Conservation (phyloP, 371 early-diverging fungal species). For the Mortierella polycephala region DNA sequence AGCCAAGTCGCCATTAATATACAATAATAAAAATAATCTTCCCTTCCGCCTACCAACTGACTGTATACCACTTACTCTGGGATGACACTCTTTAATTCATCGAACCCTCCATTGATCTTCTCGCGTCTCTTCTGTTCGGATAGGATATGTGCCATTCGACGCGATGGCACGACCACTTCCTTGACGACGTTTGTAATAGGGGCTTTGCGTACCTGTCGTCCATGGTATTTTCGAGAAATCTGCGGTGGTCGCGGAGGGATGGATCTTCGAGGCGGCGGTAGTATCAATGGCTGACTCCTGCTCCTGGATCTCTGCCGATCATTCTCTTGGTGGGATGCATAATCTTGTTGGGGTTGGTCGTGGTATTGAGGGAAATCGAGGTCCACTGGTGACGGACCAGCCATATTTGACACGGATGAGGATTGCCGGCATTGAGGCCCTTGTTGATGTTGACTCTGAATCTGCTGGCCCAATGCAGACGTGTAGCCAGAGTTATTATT, state of each 20-base stretch:
- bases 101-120: conserved; percentile 60
- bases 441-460: neutral
- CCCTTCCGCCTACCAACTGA: neutral
- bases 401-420: neutral
- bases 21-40: neutral
- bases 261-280: conserved; percentile 21
- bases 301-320: conserved; percentile 8
- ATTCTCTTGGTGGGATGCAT: neutral
- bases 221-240: conserved; percentile 36
- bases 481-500: neutral
- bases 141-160: conserved; percentile 57
- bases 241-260: conserved; percentile 27
- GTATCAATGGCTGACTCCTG: conserved; percentile 10
- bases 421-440: neutral
- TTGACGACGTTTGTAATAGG: conserved; percentile 21
- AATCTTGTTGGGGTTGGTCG: conserved; percentile 9
- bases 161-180: conserved; percentile 33
- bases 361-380: neutral
- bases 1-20: neutral
- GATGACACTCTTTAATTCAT: conserved; percentile 55
- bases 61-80: conserved; percentile 39
- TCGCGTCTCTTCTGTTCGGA: conserved; percentile 58
- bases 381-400: neutral
- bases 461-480: neutral
- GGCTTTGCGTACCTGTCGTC: conserved; percentile 38